Percentiles rank a stretch among this genome's conserved stretches.
Conservation (phyloP, 2,329 filamentous ascomycete species). For the Arthroderma sp. region DNA sequence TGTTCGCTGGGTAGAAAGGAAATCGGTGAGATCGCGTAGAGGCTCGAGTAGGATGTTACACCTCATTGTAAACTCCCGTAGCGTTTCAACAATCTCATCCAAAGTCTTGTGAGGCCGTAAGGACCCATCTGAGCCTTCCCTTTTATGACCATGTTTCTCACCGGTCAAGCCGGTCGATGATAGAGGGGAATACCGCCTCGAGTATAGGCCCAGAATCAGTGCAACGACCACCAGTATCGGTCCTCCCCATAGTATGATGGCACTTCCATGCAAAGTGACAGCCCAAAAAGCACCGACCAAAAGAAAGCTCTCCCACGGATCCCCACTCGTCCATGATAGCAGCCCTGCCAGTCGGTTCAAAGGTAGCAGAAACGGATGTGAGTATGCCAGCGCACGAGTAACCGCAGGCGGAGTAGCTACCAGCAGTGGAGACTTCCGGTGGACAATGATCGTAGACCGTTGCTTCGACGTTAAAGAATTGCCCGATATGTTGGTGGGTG, state of each 20-base stretch:
- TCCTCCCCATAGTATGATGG: constrained; percentile 66
- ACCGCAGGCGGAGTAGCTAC: constrained; percentile 90
- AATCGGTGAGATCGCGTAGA: constrained; percentile 77
- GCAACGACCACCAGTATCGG: constrained; percentile 68
- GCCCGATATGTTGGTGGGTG: constrained; percentile 64
- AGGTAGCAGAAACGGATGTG: constrained; percentile 83
- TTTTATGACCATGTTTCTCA: constrained; percentile 47
- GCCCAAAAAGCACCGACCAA: constrained; percentile 79
- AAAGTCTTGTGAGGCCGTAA: constrained; percentile 82
- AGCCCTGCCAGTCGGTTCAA: constrained; percentile 76
- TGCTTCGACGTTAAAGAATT: constrained; percentile 59
- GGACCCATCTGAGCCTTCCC: constrained; percentile 47
- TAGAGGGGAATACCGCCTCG: constrained; percentile 73
- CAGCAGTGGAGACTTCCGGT: constrained; percentile 88
- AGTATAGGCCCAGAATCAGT: constrained; percentile 86
- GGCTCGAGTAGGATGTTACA: constrained; percentile 90
- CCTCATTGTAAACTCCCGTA: constrained; percentile 78
- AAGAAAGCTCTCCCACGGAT: constrained; percentile 95
- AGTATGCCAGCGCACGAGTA: constrained; percentile 86
- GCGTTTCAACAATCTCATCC: constrained; percentile 90
- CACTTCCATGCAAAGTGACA: constrained; percentile 71
- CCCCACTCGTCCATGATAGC: constrained; percentile 83
- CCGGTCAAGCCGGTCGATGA: constrained; percentile 71
- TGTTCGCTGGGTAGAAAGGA: constrained; percentile 78
- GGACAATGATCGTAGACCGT: constrained; percentile 82